Percentiles rank a stretch among this genome's conserved stretches.
phyloP scores from a whole-genome alignment of 129 eudicot species.

The Erigeron canadensis region DNA sequence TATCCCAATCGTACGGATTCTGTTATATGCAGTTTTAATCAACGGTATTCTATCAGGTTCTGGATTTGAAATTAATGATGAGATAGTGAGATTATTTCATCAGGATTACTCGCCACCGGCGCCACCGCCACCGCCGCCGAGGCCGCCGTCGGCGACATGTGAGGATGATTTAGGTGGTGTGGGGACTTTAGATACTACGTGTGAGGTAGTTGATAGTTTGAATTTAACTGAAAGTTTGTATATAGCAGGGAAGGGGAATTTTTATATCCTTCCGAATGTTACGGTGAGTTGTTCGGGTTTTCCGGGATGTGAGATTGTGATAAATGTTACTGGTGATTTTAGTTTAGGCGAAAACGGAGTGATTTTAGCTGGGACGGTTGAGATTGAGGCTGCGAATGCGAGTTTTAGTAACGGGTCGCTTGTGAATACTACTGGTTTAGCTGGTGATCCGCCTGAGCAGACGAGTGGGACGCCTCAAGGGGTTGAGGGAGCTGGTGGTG shows the following conservation, averaged over 20 bases:
- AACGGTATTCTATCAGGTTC: constrained; percentile 3
- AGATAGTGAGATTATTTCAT: constrained; percentile 41
- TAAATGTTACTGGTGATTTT: constrained; percentile 74
- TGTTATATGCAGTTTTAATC: neutral
- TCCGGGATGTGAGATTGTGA: constrained; percentile 67
- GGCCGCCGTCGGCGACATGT: constrained; percentile 79
- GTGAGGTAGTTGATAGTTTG: constrained; percentile 73
- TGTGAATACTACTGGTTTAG: constrained; percentile 82
- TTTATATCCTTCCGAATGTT: constrained; percentile 71
- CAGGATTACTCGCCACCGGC: constrained; percentile 96
- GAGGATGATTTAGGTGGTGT: constrained; percentile 83
- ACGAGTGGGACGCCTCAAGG: constrained; percentile 94
- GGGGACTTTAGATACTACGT: constrained; percentile 85
- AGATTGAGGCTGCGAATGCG: constrained; percentile 55
- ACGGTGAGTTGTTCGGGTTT: constrained; percentile 50
- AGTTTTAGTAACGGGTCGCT: constrained; percentile 51
- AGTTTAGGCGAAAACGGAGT: constrained; percentile 64
- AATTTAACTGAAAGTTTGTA: constrained; percentile 67
- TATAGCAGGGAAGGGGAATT: constrained; percentile 83
- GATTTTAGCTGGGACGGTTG: constrained; percentile 53
- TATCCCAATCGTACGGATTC: constrained; percentile 11
- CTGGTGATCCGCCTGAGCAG: constrained; percentile 80
- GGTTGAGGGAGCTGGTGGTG: constrained; percentile 89
- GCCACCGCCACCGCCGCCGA: constrained; percentile 99
- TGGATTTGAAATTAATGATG: constrained; percentile 19